Evolutionary conservation across 768 basidiomycete genomes (phyloP), one percentile per base, ranked within the genome.

Genomic region (Ramaria sp.): DNA sequence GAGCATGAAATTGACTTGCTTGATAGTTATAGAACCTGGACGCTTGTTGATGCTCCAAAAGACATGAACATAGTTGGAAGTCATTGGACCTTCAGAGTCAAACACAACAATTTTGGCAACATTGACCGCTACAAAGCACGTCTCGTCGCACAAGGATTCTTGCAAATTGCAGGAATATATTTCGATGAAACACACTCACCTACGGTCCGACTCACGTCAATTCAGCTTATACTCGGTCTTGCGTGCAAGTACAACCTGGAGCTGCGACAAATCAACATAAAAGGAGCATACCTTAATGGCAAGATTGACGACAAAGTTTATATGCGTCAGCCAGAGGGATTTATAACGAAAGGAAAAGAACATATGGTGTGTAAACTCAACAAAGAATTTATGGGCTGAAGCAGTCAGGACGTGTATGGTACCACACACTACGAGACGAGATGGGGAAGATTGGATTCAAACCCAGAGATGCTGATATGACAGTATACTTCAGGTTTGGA

Each of bases 101-200:
- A 68, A 56, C 41, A 48, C 36, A 59, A 65, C 44, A 56, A 39
- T 10, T n/a, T 57, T 12, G 63, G 63, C 18, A 50, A 43, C 5
- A n/a, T n/a, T n/a, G n/a, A n/a, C n/a, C n/a, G n/a, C n/a, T n/a
- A n/a, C n/a, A n/a, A n/a, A n/a, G n/a, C n/a, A n/a, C n/a, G n/a
- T n/a, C n/a, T n/a, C n/a, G n/a, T n/a, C n/a, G n/a, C n/a, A n/a
- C n/a, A n/a, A 45, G 73, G 75, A 0, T 74, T 65, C 57, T 58
- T 61, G 3, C 75, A 75, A 54, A 37, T 63, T 0, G 62, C 65
- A 1, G 69, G 71, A 0, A 57, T 69, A 18, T 67, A 73, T 42
- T 75, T 64, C 50, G 61, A 62, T 25, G 65, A 70, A 24, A 72
- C 66, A 0, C 71, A 63, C 42, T 48, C 68, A 1, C 69, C 65